A percentile compares a stretch with the other conserved stretches of the same genome.
Evolutionary conservation across 495 filamentous ascomycete genomes (phyloP).

Genomic region (Xylaria intraflava): DNA sequence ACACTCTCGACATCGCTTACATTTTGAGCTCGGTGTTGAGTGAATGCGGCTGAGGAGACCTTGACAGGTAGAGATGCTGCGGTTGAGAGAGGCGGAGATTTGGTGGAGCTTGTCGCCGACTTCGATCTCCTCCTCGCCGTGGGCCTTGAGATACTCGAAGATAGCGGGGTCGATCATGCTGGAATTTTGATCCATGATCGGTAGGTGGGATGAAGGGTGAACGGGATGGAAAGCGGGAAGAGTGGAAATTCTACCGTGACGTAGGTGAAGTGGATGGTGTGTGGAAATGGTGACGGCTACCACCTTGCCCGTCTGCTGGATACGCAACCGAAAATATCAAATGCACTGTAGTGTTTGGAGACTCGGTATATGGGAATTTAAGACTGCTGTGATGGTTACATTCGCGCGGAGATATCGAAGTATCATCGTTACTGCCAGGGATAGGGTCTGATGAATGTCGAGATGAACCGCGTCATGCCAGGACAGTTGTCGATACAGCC

Average conservation of each 20-base stretch:
- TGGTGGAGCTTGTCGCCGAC: conserved; percentile 79
- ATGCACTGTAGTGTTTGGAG: too few species aligned
- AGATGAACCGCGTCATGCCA: too few species aligned
- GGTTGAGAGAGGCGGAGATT: conserved; percentile 69
- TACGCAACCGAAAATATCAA: too few species aligned
- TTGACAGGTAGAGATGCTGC: conserved; percentile 57
- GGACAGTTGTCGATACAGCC: too few species aligned
- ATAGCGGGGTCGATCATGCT: conserved; percentile 69
- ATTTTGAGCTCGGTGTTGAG: conserved; percentile 68
- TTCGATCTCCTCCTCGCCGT: conserved; percentile 78
- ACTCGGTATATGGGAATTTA: too few species aligned
- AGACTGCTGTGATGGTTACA: too few species aligned
- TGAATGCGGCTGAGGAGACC: conserved; percentile 84
- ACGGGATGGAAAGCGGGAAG: not conserved
- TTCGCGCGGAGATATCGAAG: too few species aligned
- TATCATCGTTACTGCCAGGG: too few species aligned
- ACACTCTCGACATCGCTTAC: conserved; percentile 46
- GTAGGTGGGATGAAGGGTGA: not conserved
- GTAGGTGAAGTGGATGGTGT: not conserved
- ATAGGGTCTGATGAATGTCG: too few species aligned
- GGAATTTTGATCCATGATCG: conserved; percentile 21
- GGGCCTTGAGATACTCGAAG: conserved; percentile 79
- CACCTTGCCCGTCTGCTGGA: not conserved
- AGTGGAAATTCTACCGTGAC: not conserved
- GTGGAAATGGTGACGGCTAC: not conserved